Base-by-base conservation (phyloP, 129 eudicot genomes). In the Flaveria robusta region DNA sequence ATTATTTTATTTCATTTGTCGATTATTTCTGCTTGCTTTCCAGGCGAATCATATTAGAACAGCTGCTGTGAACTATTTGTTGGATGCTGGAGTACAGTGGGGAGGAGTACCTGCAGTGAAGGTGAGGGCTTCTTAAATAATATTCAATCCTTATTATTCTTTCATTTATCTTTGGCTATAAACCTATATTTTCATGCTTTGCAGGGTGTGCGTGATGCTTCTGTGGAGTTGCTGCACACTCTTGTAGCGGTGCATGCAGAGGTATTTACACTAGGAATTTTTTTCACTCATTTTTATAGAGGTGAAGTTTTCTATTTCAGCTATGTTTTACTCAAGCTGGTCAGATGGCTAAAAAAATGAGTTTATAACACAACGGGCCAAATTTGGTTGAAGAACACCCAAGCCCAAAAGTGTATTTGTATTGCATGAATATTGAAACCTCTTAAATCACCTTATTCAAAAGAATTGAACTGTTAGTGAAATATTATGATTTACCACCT, bases 151-250 rank as follows among this genome's bases (percentile, higher is more conserved):
- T 41, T 20, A 65, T 7, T 70, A 60, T 29, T 2, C 37, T 51
- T 66, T 41, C 13, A 10, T 51, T 8, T 29, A 68, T 66, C 31
- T 34, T 83, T 69, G 39, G 22, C 46, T 77, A 45, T 66, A 70
- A 70, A 63, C 37, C 22, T 65, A 66, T 75, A 5, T 60, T 49
- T 59, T 24, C 68, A 24, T 66, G 15, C 14, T 8, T 70, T 82
- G 68, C 88, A 93, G 98, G 98, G 98, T 71, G 91, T 93, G 46
- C 89, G 98, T 52, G 98, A 93, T 84, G 98, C 91, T 15, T 88
- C 93, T 65, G 97, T 93, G 77, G 97, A 91, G 77, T 84, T 93
- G 46, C 81, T 93, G 75, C 98, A 93, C 68, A 93, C 91, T 75
- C 82, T 93, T 59, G 96, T 93, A 55, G 91, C 93, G 52, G 97